Evolutionary conservation across 225 moss, liverwort and hornwort species (phyloP).

Genomic region (Bryum argenteum): DNA sequence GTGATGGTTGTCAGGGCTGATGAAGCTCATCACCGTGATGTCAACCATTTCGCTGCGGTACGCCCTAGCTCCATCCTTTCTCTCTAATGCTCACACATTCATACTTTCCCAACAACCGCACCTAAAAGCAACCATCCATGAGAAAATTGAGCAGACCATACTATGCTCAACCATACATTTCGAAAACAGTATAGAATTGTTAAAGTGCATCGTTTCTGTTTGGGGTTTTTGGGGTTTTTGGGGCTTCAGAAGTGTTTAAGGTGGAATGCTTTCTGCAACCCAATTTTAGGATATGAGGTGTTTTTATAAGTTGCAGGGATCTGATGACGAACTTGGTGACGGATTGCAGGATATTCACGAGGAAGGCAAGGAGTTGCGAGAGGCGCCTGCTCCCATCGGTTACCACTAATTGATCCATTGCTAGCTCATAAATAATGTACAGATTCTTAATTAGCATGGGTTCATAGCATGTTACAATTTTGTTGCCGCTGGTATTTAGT

Average conservation of each 20-base stretch:
- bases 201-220: too few species aligned
- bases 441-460: neutral
- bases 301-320: neutral
- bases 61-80: neutral
- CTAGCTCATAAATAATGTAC: neutral
- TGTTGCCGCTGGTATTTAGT: neutral
- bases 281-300: too few species aligned
- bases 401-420: slow-evolving; percentile 52
- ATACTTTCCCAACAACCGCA: too few species aligned
- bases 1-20: slow-evolving; percentile 79
- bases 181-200: too few species aligned
- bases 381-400: slow-evolving; percentile 74
- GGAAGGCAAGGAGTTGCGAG: slow-evolving; percentile 66
- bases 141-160: too few species aligned
- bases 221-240: too few species aligned
- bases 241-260: too few species aligned
- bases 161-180: too few species aligned
- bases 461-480: neutral
- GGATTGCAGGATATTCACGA: slow-evolving; percentile 71
- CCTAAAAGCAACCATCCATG: too few species aligned
- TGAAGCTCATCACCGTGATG: slow-evolving; percentile 98
- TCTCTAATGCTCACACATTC: too few species aligned
- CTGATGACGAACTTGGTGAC: slow-evolving; percentile 1
- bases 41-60: slow-evolving; percentile 98
- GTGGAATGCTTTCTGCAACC: too few species aligned